phyloP scores from a whole-genome alignment of 305 asterid species.

The Fraxinus dipetala region DNA sequence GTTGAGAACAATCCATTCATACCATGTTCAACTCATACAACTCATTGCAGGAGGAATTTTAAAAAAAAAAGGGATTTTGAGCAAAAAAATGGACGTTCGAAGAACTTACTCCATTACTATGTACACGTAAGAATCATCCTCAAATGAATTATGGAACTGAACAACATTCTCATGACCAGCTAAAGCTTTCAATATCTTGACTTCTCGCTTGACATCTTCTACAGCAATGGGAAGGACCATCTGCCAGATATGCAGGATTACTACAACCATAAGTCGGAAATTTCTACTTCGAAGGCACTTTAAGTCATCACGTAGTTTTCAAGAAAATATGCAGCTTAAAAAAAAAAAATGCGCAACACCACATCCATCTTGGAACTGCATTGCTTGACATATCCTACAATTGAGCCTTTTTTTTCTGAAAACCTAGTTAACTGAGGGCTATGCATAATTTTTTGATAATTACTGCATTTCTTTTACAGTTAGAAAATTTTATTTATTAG shows the following conservation, averaged over 20 bases:
- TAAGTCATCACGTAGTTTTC: not conserved
- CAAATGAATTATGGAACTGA: constrained; percentile 70
- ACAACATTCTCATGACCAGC: constrained; percentile 83
- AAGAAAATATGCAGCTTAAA: not conserved
- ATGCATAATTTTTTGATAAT: not conserved
- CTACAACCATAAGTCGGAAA: not conserved
- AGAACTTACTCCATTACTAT: constrained; percentile 79
- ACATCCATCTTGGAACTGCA: not conserved
- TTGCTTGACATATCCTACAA: not conserved
- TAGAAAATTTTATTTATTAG: not conserved
- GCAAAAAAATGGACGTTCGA: not conserved
- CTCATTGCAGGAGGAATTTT: not conserved
- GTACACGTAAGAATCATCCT: constrained; percentile 65
- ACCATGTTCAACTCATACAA: constrained; percentile 1
- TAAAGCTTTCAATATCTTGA: constrained; percentile 75
- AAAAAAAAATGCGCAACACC: not conserved
- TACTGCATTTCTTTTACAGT: not conserved
- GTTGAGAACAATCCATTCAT: constrained; percentile 16
- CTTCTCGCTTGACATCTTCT: constrained; percentile 84
- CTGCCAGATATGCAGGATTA: constrained; percentile 36
- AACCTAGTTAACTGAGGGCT: not conserved
- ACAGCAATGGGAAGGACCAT: constrained; percentile 82
- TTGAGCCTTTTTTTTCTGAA: not conserved
- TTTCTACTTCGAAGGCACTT: not conserved
- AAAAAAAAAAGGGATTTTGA: not conserved